These are phyloP conservation scores for Polyplosphaeria fusca DNA, from an alignment of 495 filamentous ascomycete species.

Conservation along the genomic window DNA sequence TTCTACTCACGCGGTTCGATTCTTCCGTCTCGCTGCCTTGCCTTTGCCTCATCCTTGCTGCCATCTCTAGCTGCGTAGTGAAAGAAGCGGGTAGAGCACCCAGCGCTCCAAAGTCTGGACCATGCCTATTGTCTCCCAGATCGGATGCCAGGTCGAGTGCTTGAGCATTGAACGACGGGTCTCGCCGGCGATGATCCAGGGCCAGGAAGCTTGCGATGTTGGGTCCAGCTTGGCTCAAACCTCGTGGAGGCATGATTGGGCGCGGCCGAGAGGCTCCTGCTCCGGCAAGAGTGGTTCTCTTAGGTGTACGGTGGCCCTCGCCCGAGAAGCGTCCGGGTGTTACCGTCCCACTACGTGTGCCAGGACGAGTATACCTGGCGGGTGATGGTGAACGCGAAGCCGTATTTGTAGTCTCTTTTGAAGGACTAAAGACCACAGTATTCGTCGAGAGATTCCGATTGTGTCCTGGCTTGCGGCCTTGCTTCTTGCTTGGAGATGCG, in stretches of 20 bases:
- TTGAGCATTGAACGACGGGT: conserved; percentile 50
- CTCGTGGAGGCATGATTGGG: conserved; percentile 54
- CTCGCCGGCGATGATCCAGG: conserved; percentile 37
- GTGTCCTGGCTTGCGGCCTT: conserved; percentile 45
- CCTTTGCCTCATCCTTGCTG: conserved; percentile 25
- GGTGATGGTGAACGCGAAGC: conserved; percentile 19
- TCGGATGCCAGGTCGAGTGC: conserved; percentile 70
- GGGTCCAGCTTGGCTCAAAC: conserved; percentile 52
- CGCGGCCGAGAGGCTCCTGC: conserved; percentile 45
- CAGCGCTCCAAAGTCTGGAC: conserved; percentile 43
- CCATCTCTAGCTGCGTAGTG: conserved; percentile 73
- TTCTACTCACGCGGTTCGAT: conserved; percentile 62
- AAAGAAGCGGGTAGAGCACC: conserved; percentile 70
- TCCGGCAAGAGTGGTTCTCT: conserved; percentile 40
- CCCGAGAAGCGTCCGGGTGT: conserved; percentile 30
- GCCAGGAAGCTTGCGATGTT: conserved; percentile 48
- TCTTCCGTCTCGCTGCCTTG: conserved; percentile 50
- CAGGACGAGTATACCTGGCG: conserved; percentile 4
- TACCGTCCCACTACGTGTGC: conserved; percentile 23
- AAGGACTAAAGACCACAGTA: conserved; percentile 72
- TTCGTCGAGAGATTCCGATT: conserved; percentile 69
- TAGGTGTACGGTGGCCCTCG: conserved; percentile 49
- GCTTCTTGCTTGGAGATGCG: conserved; percentile 21
- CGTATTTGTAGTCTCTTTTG: conserved; percentile 37
- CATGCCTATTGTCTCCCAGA: conserved; percentile 57